Evolutionary conservation across 139 green algal genomes (phyloP).

Genomic region (Picochlorum sp.): DNA sequence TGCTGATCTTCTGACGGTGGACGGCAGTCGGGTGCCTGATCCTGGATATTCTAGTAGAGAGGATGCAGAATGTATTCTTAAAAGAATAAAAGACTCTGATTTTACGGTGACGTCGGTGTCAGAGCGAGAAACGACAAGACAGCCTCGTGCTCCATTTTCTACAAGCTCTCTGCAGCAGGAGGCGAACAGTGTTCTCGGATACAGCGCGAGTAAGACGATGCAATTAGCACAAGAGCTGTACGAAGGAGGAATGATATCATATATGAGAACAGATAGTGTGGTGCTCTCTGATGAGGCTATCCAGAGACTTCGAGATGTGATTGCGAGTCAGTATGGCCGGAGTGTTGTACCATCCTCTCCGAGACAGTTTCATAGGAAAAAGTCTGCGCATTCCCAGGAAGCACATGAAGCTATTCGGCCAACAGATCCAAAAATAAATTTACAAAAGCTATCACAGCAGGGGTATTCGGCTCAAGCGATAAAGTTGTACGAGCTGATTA

Average conservation of each 20-base stretch:
- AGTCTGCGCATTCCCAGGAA: conserved; percentile 64
- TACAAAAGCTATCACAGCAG: conserved; percentile 11
- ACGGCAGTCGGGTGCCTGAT: conserved; percentile 35
- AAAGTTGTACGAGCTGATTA: conserved; percentile 83
- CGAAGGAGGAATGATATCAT: conserved; percentile 84
- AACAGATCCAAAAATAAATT: conserved; percentile 35
- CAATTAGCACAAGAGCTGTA: conserved; percentile 81
- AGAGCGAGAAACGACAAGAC: conserved; percentile 28
- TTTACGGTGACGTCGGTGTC: conserved; percentile 24
- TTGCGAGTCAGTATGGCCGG: conserved; percentile 19
- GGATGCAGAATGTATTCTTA: conserved; percentile 21
- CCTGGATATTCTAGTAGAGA: conserved; percentile 28
- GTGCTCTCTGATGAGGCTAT: conserved; percentile 41
- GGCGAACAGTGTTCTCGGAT: conserved; percentile 60
- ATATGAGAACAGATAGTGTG: conserved; percentile 89
- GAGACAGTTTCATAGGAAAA: conserved; percentile 27
- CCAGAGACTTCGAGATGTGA: conserved; percentile 29
- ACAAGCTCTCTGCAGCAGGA: conserved; percentile 88
- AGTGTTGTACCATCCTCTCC: conserved; percentile 4
- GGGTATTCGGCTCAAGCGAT: conserved; percentile 12
- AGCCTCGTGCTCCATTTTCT: conserved; percentile 67
- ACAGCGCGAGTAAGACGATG: conserved; percentile 67
- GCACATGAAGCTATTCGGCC: conserved; percentile 90
- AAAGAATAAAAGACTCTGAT: conserved; percentile 20
- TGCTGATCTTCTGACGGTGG: conserved; percentile 18